A percentile compares a stretch with the other conserved stretches of the same genome.
Evolutionary conservation across 2,329 filamentous ascomycete genomes (phyloP).

Genomic region (Penicillium sp.): DNA sequence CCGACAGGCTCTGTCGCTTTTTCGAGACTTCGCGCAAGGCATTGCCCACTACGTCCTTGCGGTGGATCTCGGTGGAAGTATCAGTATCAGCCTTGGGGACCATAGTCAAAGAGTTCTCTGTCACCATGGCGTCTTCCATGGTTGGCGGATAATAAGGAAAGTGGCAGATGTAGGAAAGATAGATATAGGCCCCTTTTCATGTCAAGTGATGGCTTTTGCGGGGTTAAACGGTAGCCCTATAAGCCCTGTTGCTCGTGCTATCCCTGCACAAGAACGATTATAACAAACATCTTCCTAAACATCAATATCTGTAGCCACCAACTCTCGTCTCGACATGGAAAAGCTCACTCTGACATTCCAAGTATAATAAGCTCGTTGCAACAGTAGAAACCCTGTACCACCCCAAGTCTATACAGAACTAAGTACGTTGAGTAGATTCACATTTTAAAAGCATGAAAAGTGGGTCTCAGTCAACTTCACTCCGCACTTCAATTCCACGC

Average conservation of each 20-base stretch:
- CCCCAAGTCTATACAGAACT: background rate
- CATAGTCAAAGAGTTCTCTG: background rate
- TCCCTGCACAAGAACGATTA: background rate
- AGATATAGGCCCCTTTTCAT: background rate
- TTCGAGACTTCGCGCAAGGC: slow-evolving; percentile 13
- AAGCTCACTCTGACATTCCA: background rate
- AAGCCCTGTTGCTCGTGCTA: background rate
- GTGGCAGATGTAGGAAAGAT: background rate
- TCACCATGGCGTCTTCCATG: background rate
- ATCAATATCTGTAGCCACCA: background rate
- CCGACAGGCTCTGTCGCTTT: slow-evolving; percentile 25
- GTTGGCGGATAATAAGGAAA: background rate
- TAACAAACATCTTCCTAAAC: background rate
- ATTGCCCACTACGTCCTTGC: background rate
- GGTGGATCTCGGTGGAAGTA: background rate
- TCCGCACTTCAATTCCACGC: background rate
- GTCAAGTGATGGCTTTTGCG: background rate
- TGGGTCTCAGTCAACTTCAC: background rate
- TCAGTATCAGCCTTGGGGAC: background rate
- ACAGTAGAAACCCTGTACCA: background rate
- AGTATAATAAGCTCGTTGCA: background rate
- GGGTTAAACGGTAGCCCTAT: background rate
- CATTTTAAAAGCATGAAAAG: background rate
- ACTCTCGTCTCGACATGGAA: background rate
- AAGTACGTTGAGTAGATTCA: too few species aligned